phyloP scores from a whole-genome alignment of 768 basidiomycete genomes.

The Leccinum aurantiacum region DNA sequence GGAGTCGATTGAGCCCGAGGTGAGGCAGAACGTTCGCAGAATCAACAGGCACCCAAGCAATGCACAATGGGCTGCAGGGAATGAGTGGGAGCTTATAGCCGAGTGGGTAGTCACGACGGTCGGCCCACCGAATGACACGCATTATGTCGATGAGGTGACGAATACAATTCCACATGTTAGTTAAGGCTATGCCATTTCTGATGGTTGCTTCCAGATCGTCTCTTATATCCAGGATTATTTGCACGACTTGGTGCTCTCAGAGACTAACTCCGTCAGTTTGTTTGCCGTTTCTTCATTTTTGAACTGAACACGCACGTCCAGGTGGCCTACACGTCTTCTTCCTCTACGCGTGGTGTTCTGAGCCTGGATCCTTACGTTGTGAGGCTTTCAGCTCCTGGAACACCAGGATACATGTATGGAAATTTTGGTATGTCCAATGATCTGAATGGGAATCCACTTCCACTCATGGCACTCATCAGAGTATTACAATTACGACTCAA shows the following conservation, averaged over 20 bases:
- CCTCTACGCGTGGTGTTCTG: constrained; percentile 56
- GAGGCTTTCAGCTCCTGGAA: constrained; percentile 46
- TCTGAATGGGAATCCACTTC: constrained; percentile 35
- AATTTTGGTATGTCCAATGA: constrained; percentile 41
- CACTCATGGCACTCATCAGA: constrained; percentile 32
- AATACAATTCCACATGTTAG: no score
- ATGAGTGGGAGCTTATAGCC: constrained; percentile 43
- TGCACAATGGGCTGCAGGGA: constrained; percentile 60
- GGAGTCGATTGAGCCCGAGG: constrained; percentile 52
- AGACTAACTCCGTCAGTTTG: no score
- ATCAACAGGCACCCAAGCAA: constrained; percentile 57
- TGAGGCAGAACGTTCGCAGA: constrained; percentile 48
- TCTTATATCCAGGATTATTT: no score
- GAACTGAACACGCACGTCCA: constrained; percentile 13
- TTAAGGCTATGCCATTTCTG: no score
- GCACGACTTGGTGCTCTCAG: no score
- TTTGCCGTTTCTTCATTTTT: no score
- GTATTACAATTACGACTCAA: constrained; percentile 56
- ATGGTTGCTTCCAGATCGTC: no score
- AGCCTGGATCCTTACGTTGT: constrained; percentile 54
- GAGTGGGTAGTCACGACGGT: no score
- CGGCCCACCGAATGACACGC: no score
- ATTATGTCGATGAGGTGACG: no score
- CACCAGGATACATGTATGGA: constrained; percentile 54
- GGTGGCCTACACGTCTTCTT: constrained; percentile 61